Conservation (phyloP, 306 rosid species). For the Pyrus betulifolia region DNA sequence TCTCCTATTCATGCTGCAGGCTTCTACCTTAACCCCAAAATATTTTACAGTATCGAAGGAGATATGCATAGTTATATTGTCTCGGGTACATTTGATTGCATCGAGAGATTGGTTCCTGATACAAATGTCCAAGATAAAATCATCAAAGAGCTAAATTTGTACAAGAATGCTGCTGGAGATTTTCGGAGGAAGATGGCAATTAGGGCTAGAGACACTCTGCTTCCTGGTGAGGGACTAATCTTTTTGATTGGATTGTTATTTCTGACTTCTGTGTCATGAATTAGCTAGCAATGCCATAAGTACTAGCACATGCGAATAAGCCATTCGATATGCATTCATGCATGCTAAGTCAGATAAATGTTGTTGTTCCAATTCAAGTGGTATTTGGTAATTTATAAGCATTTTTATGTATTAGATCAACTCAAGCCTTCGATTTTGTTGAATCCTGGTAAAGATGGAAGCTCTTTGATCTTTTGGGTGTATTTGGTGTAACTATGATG, state of each 20-base stretch:
- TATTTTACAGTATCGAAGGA: conserved; percentile 75
- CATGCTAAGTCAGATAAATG: neutral
- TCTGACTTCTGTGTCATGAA: conserved; percentile 10
- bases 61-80: conserved; percentile 48
- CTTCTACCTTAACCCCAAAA: conserved; percentile 80
- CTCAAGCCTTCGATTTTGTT: neutral
- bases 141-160: conserved; percentile 67
- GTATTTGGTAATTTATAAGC: neutral
- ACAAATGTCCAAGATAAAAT: conserved; percentile 77
- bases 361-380: neutral
- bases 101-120: conserved; percentile 83
- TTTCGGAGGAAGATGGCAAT: conserved; percentile 89
- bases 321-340: neutral
- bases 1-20: conserved; percentile 91
- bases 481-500: neutral
- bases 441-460: neutral
- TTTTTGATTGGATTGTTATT: conserved; percentile 16
- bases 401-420: neutral
- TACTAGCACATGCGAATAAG: neutral
- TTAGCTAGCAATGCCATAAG: neutral
- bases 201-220: conserved; percentile 75
- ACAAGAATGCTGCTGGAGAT: conserved; percentile 71
- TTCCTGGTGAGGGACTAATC: conserved; percentile 68
- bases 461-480: neutral
- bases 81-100: conserved; percentile 81